Conservation (phyloP, 148 eudicot genomes). For the Linanthus parryae region DNA sequence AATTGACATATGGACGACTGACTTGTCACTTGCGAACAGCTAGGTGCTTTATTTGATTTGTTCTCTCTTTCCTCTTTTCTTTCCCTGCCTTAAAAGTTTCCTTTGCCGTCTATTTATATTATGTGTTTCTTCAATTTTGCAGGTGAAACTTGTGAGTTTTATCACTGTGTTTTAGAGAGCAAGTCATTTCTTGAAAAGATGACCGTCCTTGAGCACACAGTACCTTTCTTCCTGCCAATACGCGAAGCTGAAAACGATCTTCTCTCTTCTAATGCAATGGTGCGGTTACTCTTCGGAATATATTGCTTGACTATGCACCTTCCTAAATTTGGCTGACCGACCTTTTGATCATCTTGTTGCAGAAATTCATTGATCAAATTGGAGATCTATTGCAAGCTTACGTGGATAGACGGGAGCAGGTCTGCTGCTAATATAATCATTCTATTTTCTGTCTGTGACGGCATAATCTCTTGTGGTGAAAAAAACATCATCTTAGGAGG, state of each 20-base stretch:
- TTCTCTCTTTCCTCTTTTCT: too few species aligned
- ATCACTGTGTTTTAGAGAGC: constrained; percentile 95
- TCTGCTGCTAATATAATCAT: constrained; percentile 15
- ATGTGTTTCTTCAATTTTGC: constrained; percentile 20
- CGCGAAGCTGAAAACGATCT: constrained; percentile 91
- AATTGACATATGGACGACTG: too few species aligned
- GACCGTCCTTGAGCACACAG: constrained; percentile 94
- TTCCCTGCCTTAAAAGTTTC: too few species aligned
- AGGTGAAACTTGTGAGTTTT: constrained; percentile 91
- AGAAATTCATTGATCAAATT: constrained; percentile 91
- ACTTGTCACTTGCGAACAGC: too few species aligned
- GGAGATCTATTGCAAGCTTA: constrained; percentile 95
- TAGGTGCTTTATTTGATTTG: too few species aligned
- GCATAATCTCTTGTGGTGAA: neutral
- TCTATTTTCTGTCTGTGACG: neutral
- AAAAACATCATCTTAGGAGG: too few species aligned
- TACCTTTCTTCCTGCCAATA: constrained; percentile 93
- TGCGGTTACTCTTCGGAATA: constrained; percentile 35
- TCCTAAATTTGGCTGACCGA: neutral
- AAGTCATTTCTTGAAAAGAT: constrained; percentile 97
- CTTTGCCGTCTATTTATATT: too few species aligned
- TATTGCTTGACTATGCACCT: constrained; percentile 5
- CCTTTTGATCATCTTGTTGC: constrained; percentile 19
- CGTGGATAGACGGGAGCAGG: constrained; percentile 97
- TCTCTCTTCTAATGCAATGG: constrained; percentile 97